Evolutionary conservation across 345 rosid genomes (phyloP), one percentile per base, ranked within the genome.

Genomic region (Diplotaxis tenuifolia): DNA sequence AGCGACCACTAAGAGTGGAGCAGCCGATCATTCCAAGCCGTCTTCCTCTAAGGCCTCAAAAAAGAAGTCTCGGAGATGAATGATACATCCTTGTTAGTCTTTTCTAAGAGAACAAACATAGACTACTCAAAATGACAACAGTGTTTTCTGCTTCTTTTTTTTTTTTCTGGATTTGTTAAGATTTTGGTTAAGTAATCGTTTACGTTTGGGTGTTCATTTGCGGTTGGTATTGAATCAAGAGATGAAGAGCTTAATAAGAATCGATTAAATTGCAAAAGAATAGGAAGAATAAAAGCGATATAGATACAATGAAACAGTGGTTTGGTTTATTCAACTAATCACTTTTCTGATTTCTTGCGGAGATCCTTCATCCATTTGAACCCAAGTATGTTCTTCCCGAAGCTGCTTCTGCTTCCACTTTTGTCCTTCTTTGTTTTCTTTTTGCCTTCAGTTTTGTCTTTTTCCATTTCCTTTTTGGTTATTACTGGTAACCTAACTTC

Each of bases 31-130:
- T 52, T 73, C 96, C 21, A 84, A 84, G 74, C 82, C 89, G 60
- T 83, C 91, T 16, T 86, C 98, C n/a, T 89, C 89, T 2, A 91
- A 86, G 84, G 86, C 94, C 34, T 84, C 96, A 4, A 91, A 88
- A 80, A 94, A 94, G 87, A 91, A 94, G 82, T 91, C 96, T 0
- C 89, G 96, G 82, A 87, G 85, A 64, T 93, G 73, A 83, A 18
- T 2, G 8, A 70, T 53, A 65, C 57, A 63, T 20, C 42, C 28
- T 12, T 58, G 1, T 42, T 42, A n/a, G 15, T 67, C n/a, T 67
- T 61, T 32, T 49, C 31, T 47, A 34, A 31, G 32, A 29, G 22
- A 21, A 42, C 31, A 65, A 32, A 71, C n/a, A 49, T 3, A 1
- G 2, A 45, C 65, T 49, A 52, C 53, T 11, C 36, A 4, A 50